Conservation (phyloP, 2,329 filamentous ascomycete species). For the Fusarium pseudonygamai region DNA sequence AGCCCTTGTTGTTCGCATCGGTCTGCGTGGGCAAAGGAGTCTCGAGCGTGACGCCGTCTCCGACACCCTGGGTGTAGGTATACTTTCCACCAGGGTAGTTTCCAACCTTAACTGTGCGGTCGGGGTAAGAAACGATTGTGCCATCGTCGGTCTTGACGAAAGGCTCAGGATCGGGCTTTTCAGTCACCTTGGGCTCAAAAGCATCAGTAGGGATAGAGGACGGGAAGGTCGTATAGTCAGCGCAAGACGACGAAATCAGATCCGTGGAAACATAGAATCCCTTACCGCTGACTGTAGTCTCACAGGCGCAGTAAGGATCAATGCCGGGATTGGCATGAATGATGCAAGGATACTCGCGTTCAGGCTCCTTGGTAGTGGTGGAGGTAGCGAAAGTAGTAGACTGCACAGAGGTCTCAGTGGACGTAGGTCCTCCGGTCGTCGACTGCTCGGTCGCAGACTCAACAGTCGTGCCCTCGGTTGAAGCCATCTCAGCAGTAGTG, state of each 20-base stretch:
- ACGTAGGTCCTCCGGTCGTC: background rate
- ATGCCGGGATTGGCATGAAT: background rate
- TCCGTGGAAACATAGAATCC: background rate
- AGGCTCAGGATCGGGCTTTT: background rate
- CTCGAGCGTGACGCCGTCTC: background rate
- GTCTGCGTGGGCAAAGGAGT: constrained; percentile 14
- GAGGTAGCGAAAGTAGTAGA: background rate
- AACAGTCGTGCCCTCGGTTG: background rate
- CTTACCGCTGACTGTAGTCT: constrained; percentile 1
- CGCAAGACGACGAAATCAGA: constrained; percentile 1
- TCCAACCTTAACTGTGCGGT: background rate
- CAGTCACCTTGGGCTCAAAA: background rate
- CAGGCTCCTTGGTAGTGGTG: background rate
- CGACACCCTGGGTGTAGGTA: constrained; percentile 5
- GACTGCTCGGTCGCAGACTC: background rate
- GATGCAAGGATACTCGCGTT: constrained; percentile 6
- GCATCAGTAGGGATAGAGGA: background rate
- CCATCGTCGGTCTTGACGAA: constrained; percentile 9
- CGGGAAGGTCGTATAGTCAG: constrained; percentile 13
- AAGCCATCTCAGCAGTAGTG: background rate
- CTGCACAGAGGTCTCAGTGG: background rate
- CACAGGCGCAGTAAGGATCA: background rate
- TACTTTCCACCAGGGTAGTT: constrained; percentile 6
- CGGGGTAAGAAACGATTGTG: constrained; percentile 13
- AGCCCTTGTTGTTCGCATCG: constrained; percentile 21